Evolutionary conservation across 1,284 basidiomycete species (phyloP).

Genomic region (Tilletiopsis washingtonensis): DNA sequence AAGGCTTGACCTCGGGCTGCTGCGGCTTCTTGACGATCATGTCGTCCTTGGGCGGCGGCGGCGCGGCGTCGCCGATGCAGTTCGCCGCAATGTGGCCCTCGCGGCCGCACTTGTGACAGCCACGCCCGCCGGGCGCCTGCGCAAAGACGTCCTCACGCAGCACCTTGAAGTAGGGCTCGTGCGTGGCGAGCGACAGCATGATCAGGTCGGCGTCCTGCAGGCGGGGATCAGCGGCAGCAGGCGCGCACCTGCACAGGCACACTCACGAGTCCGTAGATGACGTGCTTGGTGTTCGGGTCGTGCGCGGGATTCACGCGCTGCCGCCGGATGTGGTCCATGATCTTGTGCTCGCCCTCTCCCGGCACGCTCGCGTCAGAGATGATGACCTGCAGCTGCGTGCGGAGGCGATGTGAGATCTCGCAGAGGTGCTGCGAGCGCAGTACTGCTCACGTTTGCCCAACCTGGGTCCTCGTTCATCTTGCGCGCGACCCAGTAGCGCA

Average conservation of each 20-base stretch:
- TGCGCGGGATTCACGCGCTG: conserved; percentile 78
- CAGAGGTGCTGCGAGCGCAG: neutral
- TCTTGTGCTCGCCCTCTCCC: conserved; percentile 99
- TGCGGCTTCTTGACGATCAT: conserved; percentile 47
- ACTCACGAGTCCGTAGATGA: conserved; percentile 76
- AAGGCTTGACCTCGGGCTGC: conserved; percentile 59
- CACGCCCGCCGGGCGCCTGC: conserved; percentile 57
- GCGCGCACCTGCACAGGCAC: neutral
- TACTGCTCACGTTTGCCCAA: conserved; percentile 75
- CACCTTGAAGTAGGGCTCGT: conserved; percentile 95
- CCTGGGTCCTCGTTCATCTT: conserved; percentile 44
- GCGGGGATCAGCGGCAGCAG: neutral
- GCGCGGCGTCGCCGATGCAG: conserved; percentile 55
- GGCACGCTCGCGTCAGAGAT: conserved; percentile 95
- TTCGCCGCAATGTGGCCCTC: conserved; percentile 88
- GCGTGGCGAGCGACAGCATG: conserved; percentile 95
- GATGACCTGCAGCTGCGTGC: conserved; percentile 60
- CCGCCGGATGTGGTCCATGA: conserved; percentile 95
- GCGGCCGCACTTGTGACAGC: conserved; percentile 84
- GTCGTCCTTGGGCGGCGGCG: conserved; percentile 19
- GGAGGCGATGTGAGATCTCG: too few species aligned
- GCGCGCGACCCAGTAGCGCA: conserved; percentile 75
- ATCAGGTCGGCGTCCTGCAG: conserved; percentile 90
- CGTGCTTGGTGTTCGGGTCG: conserved; percentile 90
- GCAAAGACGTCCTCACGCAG: conserved; percentile 95